Evolutionary conservation across 164 flowering plant genomes (phyloP), one percentile per base, ranked within the genome.

Genomic region (Nymphaea colorata): DNA sequence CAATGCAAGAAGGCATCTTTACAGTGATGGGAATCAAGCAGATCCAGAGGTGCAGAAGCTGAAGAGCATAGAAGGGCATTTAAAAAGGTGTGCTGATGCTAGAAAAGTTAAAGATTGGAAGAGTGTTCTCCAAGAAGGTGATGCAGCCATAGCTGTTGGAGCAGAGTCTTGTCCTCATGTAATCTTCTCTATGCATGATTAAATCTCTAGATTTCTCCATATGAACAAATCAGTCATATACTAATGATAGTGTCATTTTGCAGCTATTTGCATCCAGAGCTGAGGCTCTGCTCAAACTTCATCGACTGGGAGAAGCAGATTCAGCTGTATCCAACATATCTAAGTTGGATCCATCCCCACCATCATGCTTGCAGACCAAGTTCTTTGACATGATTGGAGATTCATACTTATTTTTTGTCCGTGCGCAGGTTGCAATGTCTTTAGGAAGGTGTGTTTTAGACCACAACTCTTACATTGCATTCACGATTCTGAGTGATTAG

Each of bases 111-210:
- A 87, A 43, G 98, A 93, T 61, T 93, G 97, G 97, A 87, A 81
- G 71, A 84, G 81, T 71, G 78, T 74, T 14, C 67, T 93, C 67
- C 80, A 83, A 75, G 98, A 91, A 79, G 79, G 80, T 42, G 91
- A 93, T 71, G 93, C 93, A 42, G 87, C 97, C 61, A 82, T 89
- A 67, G 79, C 86, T 25, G 82, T 79, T n/a, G 98, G 94, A 62
- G 94, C 89, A 51, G 96, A 89, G 42, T 79, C 81, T 59, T 91
- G 85, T 64, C 93, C 90, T 71, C 97, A 87, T 89, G 98, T 91
- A 64, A 70, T 59, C 3, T 51, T 51, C 14, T 51, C 57, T 51
- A 10, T 3, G 15, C 12, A 15, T 3, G 14, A 10, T 51, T 3
- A 15, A 8, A 51, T 51, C 57, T 51, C 57, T 25, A 51, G 14